Base-by-base conservation (phyloP, 2,329 filamentous ascomycete genomes). In the Didymellaceae sp. region DNA sequence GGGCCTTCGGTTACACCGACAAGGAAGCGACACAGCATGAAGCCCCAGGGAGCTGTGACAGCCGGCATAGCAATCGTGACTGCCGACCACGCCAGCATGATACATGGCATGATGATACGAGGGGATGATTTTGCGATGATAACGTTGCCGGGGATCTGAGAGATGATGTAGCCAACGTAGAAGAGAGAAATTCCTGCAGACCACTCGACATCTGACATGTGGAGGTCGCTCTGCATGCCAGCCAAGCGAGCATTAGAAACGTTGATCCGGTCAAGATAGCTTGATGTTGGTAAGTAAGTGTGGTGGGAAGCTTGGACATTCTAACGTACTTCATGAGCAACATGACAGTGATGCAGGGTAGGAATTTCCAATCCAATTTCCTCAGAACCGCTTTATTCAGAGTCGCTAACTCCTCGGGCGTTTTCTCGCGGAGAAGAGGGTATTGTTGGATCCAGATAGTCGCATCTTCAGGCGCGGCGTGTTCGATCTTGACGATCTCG, bases 91-190 rank as follows among this genome's bases (percentile, higher is more conserved):
- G 70, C 72, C 5, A 78, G 65, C 66, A 76, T 75, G 39, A 75
- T 74, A 11, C 45, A 52, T 4, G 75, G 75, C 4, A 76, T 61
- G 14, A 74, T 58, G 8, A 66, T 22, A 5, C 70, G 64, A 2
- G 73, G 73, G 17, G 67, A 65, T 0, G 61, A 55, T 43, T 71
- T 73, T 16, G 77, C 74, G 38, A 80, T 66, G 25, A 76, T 68
- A 24, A 80, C 65, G 54, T 79, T 79, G n/a, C 74, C 77, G 0
- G 77, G 77, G 0, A 80, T 67, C 49, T 79, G 77, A 7, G 73
- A 70, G 46, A 78, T 65, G 32, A 78, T 74, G 54, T 77, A 78
- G 3, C 77, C 77, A 5, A 79, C 74, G 37, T 78, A 78, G 55
- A 74, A 80, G 49, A 73, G 65, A 34, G 68, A 78, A 25, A 75